phyloP scores from a whole-genome alignment of 352 stramenopile species.

The Pythium periplocum region DNA sequence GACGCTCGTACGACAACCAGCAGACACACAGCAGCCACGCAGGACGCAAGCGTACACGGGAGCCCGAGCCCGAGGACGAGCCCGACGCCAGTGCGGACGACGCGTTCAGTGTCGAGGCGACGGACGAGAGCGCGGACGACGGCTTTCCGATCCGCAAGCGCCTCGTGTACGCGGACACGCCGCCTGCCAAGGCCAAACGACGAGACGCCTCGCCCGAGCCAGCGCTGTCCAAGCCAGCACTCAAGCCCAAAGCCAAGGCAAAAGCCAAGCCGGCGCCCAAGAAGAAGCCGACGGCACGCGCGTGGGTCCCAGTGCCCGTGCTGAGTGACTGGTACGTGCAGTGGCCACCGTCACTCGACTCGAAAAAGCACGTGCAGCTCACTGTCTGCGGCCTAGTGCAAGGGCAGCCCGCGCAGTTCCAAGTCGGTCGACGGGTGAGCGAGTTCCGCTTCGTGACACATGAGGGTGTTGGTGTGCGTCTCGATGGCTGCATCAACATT shows the following conservation, averaged over 20 bases:
- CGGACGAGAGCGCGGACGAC: background rate
- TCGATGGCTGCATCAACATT: slow-evolving; percentile 38
- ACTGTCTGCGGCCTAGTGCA: slow-evolving; percentile 32
- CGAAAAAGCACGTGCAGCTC: slow-evolving; percentile 20
- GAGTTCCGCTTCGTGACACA: slow-evolving; percentile 35
- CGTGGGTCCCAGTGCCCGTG: slow-evolving; percentile 1
- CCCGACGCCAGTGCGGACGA: background rate
- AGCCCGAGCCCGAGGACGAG: background rate
- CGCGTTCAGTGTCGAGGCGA: background rate
- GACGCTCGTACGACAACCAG: no score
- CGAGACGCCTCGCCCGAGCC: background rate
- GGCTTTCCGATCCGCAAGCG: slow-evolving; percentile 12
- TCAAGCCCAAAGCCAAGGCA: background rate
- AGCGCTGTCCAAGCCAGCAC: no score
- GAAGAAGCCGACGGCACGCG: no score
- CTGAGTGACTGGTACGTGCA: slow-evolving; percentile 26
- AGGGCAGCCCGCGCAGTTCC: slow-evolving; percentile 19
- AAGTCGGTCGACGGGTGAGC: slow-evolving; percentile 36
- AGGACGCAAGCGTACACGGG: no score
- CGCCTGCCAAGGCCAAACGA: slow-evolving; percentile 9
- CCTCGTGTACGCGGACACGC: slow-evolving; percentile 18
- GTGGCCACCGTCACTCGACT: slow-evolving; percentile 21
- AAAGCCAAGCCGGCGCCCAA: background rate
- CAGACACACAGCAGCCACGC: no score
- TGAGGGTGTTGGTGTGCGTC: slow-evolving; percentile 28